Base-by-base conservation (phyloP, 2,329 filamentous ascomycete genomes). In the Ophiocordyceps camponoti-leonardi region DNA sequence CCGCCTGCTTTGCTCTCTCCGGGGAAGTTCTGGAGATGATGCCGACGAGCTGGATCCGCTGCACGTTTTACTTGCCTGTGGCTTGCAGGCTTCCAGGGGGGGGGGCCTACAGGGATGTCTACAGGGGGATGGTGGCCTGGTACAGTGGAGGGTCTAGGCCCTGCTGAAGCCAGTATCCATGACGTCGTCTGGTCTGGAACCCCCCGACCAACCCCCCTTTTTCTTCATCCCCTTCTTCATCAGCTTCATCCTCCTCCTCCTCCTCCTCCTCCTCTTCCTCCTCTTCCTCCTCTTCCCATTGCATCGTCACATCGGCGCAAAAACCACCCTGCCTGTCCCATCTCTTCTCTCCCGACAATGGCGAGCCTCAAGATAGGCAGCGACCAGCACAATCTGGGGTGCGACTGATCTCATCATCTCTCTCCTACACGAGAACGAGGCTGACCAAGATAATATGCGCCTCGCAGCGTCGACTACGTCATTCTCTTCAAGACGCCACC, bases 381-480 rank as follows among this genome's bases (percentile, higher is more conserved):
- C 13, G 50, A 52, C 8, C 55, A 57, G 37, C 56, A 56, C 49
- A 70, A 71, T 49, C 67, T 66, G 50, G 61, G 64, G 67, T 69
- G 49, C 33, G 61, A 53, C 4, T 13, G 7, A 1, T 2, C 23
- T 19, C 37, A 39, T n/a, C 26, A n/a, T n/a, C n/a, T n/a, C n/a
- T n/a, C n/a, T n/a, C n/a, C n/a, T n/a, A n/a, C n/a, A n/a, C n/a
- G n/a, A n/a, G n/a, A n/a, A 14, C 22, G 23, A 16, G n/a, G 39
- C 52, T 54, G 46, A 52, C 48, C 11, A 31, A 44, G 18, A n/a
- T n/a, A n/a, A n/a, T n/a, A 20, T 13, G 23, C 4, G 23, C 20
- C 11, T 14, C 22, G 46, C 55, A 75, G 84, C 45, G 85, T 94
- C 49, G 88, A 95, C 68, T 95, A 86, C 70, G 86, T 94, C 47